Base-by-base conservation (phyloP, 2,329 filamentous ascomycete species). In the Pochonia chlamydosporia region DNA sequence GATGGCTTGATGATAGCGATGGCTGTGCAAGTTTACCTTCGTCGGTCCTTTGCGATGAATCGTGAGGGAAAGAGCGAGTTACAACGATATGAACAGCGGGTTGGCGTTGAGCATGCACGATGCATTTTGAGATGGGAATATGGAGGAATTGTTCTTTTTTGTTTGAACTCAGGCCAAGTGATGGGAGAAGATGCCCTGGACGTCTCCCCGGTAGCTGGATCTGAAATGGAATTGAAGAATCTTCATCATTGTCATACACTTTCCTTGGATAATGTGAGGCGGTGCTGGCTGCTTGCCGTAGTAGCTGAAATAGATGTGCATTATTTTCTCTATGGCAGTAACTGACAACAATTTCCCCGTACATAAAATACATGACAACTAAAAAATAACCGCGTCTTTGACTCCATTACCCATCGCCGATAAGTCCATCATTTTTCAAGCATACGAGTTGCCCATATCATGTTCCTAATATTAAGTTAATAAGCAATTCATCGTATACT, bases 401-500 rank as follows among this genome's bases (percentile, higher is more conserved):
- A 53, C 56, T 57, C 58, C 49, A 23, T 14, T 4, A 40, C 35
- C 35, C 35, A 23, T 39, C 18, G 20, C 18, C 18, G 35, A 39
- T 16, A 20, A 43, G n/a, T 20, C 11, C 37, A 35, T 20, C 20
- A 16, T 26, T 23, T 9, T 48, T 69, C 53, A 75, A 49, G 70
- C 65, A 61, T 75, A 79, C 25, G 75, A 79, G 52, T 85, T 85
- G 40, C 82, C 82, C 65, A 84, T 71, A 57, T 83, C 78, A 59
- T 85, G 82, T 63, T 85, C 81, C 81, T 84, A 23, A 35, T 16
- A 16, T 35, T 35, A 35, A 16, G n/a, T n/a, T n/a, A n/a, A n/a
- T n/a, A n/a, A n/a, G n/a, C n/a, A n/a, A n/a, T n/a, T n/a, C n/a
- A n/a, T n/a, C n/a, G n/a, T n/a, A n/a, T n/a, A n/a, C n/a, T n/a